Base-by-base conservation (phyloP, 352 stramenopile genomes). In the Peronosclerospora sorghi region DNA sequence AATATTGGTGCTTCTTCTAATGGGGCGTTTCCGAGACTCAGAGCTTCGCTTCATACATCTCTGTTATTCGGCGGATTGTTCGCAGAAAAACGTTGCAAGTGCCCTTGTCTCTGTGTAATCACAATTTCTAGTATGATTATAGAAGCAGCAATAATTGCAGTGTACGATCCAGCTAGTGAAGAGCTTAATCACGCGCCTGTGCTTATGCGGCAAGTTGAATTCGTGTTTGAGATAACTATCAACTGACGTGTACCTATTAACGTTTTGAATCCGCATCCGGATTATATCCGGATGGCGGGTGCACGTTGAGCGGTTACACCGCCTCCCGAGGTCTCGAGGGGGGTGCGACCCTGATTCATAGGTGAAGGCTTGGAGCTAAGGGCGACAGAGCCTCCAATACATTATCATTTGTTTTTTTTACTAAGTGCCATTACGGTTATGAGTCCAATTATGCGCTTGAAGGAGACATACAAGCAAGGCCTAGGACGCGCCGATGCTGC, bases 151-250 rank as follows among this genome's bases (percentile, higher is more conserved):
- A 55, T 81, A 34, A 64, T 79, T 32, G 43, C 62, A 6, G 59
- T 65, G 17, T 74, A 79, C 36, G 73, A 82, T 35, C 54, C 56
- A 7, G 32, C 48, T 8, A 55, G 53, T 35, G 47, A 60, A 8
- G 59, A 74, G 48, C 47, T 53, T 10, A 83, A 81, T 40, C 60
- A 79, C 48, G 56, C 60, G 19, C 68, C 75, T 14, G 51, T 81
- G 17, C 54, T 85, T 4, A 59, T 82, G 28, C 66, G 70, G 38
- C 73, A 85, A 45, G 41, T 79, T 6, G 47, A 80, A 38, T 36
- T 80, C 14, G 67, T 83, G 41, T 55, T 82, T 15, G 73, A 82
- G 40, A 59, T 78, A 44, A 73, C 82, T n/a, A 54, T 85, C 28
- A 85, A 82, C 53, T 85, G 69, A 65, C 23, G 82, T 10, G 65